Evolutionary conservation across 352 stramenopile species (phyloP), one percentile per base, ranked within the genome.

Genomic region (Elongisporangium undulatum): DNA sequence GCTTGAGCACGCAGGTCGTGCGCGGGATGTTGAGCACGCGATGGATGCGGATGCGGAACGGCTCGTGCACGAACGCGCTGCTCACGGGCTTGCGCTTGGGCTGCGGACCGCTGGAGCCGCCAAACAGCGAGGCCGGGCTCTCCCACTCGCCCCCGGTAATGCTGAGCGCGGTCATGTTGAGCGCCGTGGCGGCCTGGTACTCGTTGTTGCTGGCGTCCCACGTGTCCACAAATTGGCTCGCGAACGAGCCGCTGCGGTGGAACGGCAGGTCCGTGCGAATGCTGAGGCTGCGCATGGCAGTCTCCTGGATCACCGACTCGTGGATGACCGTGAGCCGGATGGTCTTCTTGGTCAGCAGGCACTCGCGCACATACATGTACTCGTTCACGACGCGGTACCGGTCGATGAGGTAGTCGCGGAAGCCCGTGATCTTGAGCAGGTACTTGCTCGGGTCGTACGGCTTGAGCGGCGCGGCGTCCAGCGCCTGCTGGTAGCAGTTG

Each of bases 351-450:
- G 81, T 90, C 51, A 95, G 61, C 23, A 94, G 64, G 64, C 84
- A 94, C 60, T 95, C 84, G 45, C 86, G 86, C 24, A 95, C 84
- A 51, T 93, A 85, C 57, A 94, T 86, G 69, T 95, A 95, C 70
- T 95, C 84, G 62, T 94, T 89, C 67, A 95, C 72, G 22, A 90
- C 81, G 41, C 86, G 81, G 56, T 81, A 90, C 7, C 81, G 72
- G 60, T 95, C 86, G 38, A 93, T 87, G 74, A 95, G 80, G 55
- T 91, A 95, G 67, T 95, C 86, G 20, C 85, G 83, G 58, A 84
- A 94, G 21, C 86, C 84, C 10, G 78, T 95, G 24, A 95, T 86
- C 65, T 95, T 95, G 29, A 95, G 64, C 55, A 89, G 72, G 58
- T 93, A 95, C 64, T 95, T 81, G 29, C 71, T 75, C 7, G 83